Evolutionary conservation across 257 asterid genomes (phyloP).

Genomic region (Ocimum tenuiflorum): DNA sequence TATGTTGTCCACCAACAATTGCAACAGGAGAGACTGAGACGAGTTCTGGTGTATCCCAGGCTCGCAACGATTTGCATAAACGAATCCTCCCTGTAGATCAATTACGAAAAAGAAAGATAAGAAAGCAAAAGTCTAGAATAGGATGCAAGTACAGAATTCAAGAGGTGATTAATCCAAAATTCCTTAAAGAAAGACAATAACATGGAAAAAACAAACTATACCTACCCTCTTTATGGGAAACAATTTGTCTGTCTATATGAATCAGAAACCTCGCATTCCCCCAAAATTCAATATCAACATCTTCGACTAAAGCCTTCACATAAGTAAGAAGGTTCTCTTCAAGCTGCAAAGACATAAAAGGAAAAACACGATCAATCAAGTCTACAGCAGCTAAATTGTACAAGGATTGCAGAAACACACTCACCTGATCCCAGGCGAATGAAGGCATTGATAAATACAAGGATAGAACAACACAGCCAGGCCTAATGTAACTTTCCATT

Average conservation of each 20-base stretch:
- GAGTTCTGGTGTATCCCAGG: slow-evolving; percentile 48
- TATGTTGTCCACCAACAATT: slow-evolving; percentile 64
- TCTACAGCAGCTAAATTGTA: not conserved
- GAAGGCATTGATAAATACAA: slow-evolving; percentile 72
- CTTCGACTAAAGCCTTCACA: slow-evolving; percentile 47
- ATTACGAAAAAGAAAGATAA: slow-evolving; percentile 7
- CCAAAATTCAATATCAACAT: slow-evolving; percentile 59
- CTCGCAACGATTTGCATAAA: slow-evolving; percentile 44
- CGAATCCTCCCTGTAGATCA: slow-evolving; percentile 54
- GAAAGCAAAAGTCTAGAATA: not conserved
- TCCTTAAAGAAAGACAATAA: not conserved
- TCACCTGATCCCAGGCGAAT: slow-evolving; percentile 72
- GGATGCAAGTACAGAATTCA: not conserved
- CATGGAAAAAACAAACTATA: not conserved
- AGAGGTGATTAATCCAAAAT: not conserved
- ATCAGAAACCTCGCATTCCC: slow-evolving; percentile 58
- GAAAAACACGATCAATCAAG: slow-evolving; percentile 15
- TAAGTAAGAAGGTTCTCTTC: slow-evolving; percentile 50
- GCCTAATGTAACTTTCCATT: slow-evolving; percentile 92
- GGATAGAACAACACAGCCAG: slow-evolving; percentile 79
- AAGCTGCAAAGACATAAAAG: slow-evolving; percentile 40
- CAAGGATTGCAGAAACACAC: slow-evolving; percentile 23
- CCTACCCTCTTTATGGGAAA: slow-evolving; percentile 54
- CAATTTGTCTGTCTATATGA: slow-evolving; percentile 58
- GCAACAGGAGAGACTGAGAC: slow-evolving; percentile 71